phyloP scores from a whole-genome alignment of 805 yeast species.

The Wickerhamomyces bisporus region DNA sequence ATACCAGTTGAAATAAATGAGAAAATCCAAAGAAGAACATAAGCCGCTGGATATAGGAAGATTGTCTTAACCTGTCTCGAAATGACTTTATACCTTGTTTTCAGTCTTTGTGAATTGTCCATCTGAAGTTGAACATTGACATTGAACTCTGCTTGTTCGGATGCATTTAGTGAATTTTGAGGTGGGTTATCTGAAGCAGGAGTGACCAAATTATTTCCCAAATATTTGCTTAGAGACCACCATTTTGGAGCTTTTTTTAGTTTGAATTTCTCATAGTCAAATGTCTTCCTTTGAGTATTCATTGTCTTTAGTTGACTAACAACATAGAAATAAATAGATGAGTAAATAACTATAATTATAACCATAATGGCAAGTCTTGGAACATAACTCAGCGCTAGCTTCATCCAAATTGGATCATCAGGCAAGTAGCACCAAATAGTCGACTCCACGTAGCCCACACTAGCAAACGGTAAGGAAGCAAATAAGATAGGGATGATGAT shows the following conservation, averaged over 20 bases:
- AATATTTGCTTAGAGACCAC: too few species aligned
- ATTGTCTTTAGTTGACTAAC: slow-evolving; percentile 38
- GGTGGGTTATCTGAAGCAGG: too few species aligned
- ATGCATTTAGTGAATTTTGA: too few species aligned
- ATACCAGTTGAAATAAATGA: slow-evolving; percentile 68
- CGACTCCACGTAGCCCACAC: slow-evolving; percentile 53
- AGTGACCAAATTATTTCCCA: slow-evolving; percentile 1
- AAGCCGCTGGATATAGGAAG: slow-evolving; percentile 80
- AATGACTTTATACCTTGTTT: slow-evolving; percentile 58
- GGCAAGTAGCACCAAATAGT: slow-evolving; percentile 81
- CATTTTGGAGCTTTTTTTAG: slow-evolving; percentile 1
- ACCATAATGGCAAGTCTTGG: slow-evolving; percentile 69
- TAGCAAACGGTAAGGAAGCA: slow-evolving; percentile 69
- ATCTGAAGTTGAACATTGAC: slow-evolving; percentile 19
- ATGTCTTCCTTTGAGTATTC: slow-evolving; percentile 10
- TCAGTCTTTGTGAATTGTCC: slow-evolving; percentile 37
- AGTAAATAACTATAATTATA: slow-evolving; percentile 57
- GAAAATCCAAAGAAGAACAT: slow-evolving; percentile 73
- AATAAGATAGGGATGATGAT: slow-evolving; percentile 58
- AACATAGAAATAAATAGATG: slow-evolving; percentile 69
- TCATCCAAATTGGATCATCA: slow-evolving; percentile 64
- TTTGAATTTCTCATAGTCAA: background rate
- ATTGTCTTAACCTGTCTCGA: slow-evolving; percentile 75
- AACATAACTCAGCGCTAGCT: slow-evolving; percentile 72
- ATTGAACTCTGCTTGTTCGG: slow-evolving; percentile 11